These are phyloP conservation scores for Erythrobasidium hasegawianum DNA, from an alignment of 1,284 basidiomycete species.

Conservation along the genomic window DNA sequence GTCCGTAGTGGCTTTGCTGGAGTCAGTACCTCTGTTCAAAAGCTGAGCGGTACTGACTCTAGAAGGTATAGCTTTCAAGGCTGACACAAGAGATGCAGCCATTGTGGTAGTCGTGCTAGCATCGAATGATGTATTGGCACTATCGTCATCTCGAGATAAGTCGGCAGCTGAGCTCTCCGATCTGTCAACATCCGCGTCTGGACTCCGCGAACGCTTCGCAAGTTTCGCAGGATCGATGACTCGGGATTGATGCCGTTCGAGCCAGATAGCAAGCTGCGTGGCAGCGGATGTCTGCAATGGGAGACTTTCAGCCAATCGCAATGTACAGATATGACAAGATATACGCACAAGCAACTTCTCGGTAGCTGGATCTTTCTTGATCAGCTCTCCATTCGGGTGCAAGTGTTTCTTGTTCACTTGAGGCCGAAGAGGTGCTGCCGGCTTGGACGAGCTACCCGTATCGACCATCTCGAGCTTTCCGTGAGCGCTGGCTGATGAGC, in stretches of 20 bases:
- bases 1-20: not conserved
- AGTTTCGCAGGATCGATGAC: not conserved
- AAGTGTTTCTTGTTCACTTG: slow-evolving; percentile 9
- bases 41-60: not conserved
- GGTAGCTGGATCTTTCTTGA: slow-evolving; percentile 23
- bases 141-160: not conserved
- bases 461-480: not conserved
- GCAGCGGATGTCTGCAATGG: slow-evolving; percentile 9
- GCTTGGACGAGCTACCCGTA: not conserved
- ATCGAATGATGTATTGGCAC: not conserved
- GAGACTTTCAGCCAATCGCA: not conserved
- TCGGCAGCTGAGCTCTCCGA: too few species aligned
- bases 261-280: slow-evolving; percentile 20
- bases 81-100: not conserved
- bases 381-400: slow-evolving; percentile 24
- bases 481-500: not conserved
- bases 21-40: not conserved
- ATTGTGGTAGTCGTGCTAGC: not conserved
- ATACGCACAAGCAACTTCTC: slow-evolving; percentile 21
- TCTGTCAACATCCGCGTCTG: too few species aligned
- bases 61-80: not conserved
- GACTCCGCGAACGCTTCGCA: too few species aligned
- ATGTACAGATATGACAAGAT: too few species aligned
- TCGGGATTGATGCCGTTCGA: slow-evolving; percentile 4
- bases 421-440: slow-evolving; percentile 12